Conservation (phyloP, 768 basidiomycete species). For the Mycena sanguinolenta region DNA sequence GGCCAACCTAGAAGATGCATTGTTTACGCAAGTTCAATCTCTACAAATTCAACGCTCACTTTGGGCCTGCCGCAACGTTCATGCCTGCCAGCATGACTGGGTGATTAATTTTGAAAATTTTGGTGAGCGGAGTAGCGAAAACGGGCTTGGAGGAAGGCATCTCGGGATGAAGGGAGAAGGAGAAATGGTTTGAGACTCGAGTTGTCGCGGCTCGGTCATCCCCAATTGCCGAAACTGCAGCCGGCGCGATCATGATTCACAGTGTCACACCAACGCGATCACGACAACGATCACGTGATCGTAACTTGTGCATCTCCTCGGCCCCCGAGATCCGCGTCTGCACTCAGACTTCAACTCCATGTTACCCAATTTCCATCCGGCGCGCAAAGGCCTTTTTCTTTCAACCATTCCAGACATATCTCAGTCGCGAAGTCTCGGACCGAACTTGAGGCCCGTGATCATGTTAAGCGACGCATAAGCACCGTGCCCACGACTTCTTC, state of each 20-base stretch:
- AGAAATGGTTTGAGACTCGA: constrained; percentile 7
- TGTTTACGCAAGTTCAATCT: no score
- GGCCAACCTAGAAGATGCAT: constrained; percentile 60
- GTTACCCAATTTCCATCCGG: no score
- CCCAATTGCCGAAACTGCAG: neutral
- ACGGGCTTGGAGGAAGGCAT: constrained; percentile 79
- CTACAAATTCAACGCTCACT: constrained; percentile 33
- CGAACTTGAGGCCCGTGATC: neutral
- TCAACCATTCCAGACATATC: no score
- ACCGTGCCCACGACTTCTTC: no score
- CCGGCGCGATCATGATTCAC: neutral
- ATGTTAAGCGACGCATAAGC: no score
- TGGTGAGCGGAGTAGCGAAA: constrained; percentile 81
- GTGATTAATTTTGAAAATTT: constrained; percentile 82
- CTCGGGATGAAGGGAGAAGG: neutral
- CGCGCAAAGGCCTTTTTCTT: no score
- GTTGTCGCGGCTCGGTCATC: neutral
- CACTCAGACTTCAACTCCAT: no score
- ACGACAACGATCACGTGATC: no score
- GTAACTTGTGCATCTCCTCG: no score
- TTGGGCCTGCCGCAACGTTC: constrained; percentile 90
- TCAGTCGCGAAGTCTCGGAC: neutral
- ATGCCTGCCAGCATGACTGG: constrained; percentile 89
- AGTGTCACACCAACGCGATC: neutral
- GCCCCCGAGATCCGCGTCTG: no score